A percentile compares a stretch with the other conserved stretches of the same genome.
Conservation (phyloP, 306 rosid genomes). For the Quercus ilex region DNA sequence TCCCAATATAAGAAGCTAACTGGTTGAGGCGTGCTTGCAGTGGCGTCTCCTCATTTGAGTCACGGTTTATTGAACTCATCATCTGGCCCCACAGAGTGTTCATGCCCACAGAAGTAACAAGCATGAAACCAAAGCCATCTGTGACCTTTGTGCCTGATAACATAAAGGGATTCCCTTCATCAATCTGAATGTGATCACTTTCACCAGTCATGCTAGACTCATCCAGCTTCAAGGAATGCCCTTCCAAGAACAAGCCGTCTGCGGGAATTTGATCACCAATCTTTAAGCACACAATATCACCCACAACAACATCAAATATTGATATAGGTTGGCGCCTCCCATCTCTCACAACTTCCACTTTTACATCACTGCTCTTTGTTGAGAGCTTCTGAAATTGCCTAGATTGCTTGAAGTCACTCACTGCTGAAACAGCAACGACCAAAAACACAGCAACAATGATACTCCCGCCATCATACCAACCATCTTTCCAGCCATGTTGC, state of each 20-base stretch:
- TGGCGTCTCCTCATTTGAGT: constrained; percentile 12
- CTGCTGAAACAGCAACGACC: constrained; percentile 8
- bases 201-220: constrained; percentile 31
- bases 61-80: constrained; percentile 21
- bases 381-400: constrained; percentile 25
- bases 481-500: constrained; percentile 20
- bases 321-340: constrained; percentile 7
- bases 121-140: constrained; percentile 26
- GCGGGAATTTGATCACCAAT: constrained; percentile 27
- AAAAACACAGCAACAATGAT: constrained; percentile 11
- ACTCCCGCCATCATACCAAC: constrained; percentile 34
- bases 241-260: constrained; percentile 19
- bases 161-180: constrained; percentile 16
- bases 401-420: constrained; percentile 25
- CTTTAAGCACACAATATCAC: constrained; percentile 20
- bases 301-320: constrained; percentile 18
- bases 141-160: constrained; percentile 24
- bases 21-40: constrained; percentile 22
- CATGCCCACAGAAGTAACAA: constrained; percentile 25
- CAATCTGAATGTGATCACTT: constrained; percentile 9
- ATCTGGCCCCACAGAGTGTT: constrained; percentile 24
- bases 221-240: constrained; percentile 20
- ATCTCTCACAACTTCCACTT: constrained; percentile 19
- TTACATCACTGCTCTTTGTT: constrained; percentile 10
- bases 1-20: constrained; percentile 16